Evolutionary conservation across 176 grass and related monocot species (phyloP).

Genomic region (Cenchrus fungigraminus): DNA sequence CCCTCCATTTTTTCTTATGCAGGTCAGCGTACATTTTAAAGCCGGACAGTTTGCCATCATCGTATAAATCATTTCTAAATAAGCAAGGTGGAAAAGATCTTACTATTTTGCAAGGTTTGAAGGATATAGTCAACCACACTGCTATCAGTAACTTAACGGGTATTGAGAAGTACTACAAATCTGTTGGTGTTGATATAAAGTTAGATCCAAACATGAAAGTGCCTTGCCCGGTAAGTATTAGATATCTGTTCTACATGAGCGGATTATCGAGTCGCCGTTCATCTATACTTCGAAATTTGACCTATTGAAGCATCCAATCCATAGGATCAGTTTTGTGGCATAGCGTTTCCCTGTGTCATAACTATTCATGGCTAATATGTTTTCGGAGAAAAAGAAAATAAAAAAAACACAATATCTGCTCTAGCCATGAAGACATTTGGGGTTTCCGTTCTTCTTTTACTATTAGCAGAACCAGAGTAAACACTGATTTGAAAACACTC

Average conservation of each 20-base stretch:
- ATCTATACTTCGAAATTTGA: constrained; percentile 9
- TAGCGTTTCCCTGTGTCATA: constrained; percentile 14
- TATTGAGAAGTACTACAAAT: constrained; percentile 83
- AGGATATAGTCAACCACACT: constrained; percentile 72
- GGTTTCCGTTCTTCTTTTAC: too few species aligned
- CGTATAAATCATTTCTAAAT: constrained; percentile 90
- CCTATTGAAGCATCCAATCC: constrained; percentile 27
- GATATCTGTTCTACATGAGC: constrained; percentile 8
- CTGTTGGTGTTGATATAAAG: constrained; percentile 78
- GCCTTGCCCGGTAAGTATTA: constrained; percentile 83
- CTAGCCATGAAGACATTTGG: too few species aligned
- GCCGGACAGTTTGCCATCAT: constrained; percentile 87
- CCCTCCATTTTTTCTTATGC: constrained; percentile 36
- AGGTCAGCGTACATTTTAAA: constrained; percentile 90
- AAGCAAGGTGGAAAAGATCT: constrained; percentile 92
- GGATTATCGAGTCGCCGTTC: constrained; percentile 1
- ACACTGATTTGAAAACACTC: too few species aligned
- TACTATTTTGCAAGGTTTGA: constrained; percentile 79
- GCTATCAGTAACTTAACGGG: constrained; percentile 74
- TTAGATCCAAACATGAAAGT: constrained; percentile 90
- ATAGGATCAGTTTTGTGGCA: neutral
- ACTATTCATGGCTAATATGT: constrained; percentile 24
- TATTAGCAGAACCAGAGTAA: too few species aligned
- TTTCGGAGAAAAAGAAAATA: neutral
- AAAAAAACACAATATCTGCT: too few species aligned